Evolutionary conservation across 83 land plant species (phyloP).

Genomic region (Isoetes engelmannii): DNA sequence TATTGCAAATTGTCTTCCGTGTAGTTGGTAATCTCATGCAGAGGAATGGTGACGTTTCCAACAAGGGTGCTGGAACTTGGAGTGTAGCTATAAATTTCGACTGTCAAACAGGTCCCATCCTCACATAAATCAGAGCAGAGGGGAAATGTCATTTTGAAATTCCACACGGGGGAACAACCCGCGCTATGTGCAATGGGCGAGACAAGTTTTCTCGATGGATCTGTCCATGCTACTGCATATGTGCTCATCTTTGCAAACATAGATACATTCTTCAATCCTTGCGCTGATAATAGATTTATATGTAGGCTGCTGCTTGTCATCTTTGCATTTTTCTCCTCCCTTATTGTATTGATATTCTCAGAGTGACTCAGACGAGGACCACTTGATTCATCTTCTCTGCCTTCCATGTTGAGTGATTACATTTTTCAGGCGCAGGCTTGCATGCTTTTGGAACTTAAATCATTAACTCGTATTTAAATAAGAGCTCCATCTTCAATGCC

Average conservation of each 20-base stretch:
- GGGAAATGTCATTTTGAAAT: background rate
- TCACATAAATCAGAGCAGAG: background rate
- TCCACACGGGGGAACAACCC: conserved; percentile 2
- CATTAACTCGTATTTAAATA: no score
- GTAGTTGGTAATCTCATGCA: background rate
- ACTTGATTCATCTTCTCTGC: no score
- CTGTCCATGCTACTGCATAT: conserved; percentile 11
- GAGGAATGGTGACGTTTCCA: conserved; percentile 2
- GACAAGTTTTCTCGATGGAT: background rate
- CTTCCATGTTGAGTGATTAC: no score
- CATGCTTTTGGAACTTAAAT: no score
- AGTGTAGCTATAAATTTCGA: conserved; percentile 3
- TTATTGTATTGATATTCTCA: no score
- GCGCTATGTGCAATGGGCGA: conserved; percentile 10
- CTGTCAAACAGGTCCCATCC: background rate
- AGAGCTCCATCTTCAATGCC: no score
- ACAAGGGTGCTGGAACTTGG: background rate
- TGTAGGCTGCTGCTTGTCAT: background rate
- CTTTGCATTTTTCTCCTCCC: no score
- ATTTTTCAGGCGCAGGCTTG: no score
- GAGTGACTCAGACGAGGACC: no score
- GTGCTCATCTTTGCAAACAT: conserved; percentile 13
- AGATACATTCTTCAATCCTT: conserved; percentile 1
- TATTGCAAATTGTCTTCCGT: background rate
- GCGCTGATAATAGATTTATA: conserved; percentile 2